Conservation (phyloP, 2,329 filamentous ascomycete species). For the Ophiostoma sp. region DNA sequence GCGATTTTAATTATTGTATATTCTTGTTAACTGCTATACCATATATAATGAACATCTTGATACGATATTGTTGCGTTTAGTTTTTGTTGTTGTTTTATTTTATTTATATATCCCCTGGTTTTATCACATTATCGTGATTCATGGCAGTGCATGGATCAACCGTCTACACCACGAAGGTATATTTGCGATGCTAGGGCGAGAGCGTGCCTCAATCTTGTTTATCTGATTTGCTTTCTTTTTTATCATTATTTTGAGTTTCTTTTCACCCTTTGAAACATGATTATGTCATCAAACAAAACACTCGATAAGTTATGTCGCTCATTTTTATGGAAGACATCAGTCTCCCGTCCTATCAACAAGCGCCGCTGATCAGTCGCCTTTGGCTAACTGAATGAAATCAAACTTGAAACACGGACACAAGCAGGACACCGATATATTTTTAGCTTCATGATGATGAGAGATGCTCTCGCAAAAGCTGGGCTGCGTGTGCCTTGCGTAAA, state of each 20-base stretch:
- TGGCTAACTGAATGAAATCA: background rate
- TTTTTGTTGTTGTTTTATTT: background rate
- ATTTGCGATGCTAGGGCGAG: too few relatives aligned
- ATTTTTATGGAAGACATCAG: too few relatives aligned
- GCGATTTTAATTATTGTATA: constrained; percentile 14
- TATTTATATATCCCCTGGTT: background rate
- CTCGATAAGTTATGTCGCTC: background rate
- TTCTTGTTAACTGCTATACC: constrained; percentile 17
- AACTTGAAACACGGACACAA: background rate
- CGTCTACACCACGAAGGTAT: too few relatives aligned
- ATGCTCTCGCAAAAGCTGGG: background rate
- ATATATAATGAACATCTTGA: background rate
- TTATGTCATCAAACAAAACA: background rate
- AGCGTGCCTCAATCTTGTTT: too few relatives aligned
- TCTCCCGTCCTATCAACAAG: background rate
- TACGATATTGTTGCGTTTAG: background rate
- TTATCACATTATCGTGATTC: too few relatives aligned
- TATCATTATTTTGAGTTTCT: background rate
- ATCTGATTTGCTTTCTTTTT: background rate
- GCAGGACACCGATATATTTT: background rate
- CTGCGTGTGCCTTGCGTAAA: constrained; percentile 6
- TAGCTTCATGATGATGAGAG: background rate
- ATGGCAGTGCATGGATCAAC: too few relatives aligned
- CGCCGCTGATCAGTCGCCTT: background rate
- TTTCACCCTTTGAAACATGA: background rate